Evolutionary conservation across 768 basidiomycete species (phyloP).

Genomic region (Filobasidium floriforme): DNA sequence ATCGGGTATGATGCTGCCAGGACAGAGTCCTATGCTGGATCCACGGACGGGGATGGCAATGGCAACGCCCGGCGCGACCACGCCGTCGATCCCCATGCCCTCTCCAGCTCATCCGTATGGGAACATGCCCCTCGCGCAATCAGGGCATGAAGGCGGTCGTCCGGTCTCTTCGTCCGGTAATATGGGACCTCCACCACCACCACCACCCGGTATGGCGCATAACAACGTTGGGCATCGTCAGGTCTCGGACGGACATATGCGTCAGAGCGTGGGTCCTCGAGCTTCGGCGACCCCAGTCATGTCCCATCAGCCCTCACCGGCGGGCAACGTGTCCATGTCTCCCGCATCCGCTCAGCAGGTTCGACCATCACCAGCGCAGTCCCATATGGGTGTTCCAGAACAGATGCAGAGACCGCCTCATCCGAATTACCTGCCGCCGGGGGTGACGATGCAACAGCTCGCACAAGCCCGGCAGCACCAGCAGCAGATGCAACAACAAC

Average conservation of each 20-base stretch:
- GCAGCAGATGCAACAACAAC: constrained; percentile 9
- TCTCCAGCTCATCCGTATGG: not conserved
- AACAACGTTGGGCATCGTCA: not conserved
- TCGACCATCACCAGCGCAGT: not conserved
- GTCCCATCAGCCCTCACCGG: not conserved
- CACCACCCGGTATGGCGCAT: not conserved
- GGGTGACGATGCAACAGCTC: constrained; percentile 5
- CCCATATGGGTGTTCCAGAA: not conserved
- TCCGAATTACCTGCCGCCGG: not conserved
- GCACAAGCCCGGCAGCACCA: not conserved
- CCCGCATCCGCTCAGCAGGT: not conserved
- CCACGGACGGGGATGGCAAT: not conserved
- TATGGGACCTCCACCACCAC: constrained; percentile 16
- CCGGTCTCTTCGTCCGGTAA: constrained; percentile 1
- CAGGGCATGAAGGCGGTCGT: not conserved
- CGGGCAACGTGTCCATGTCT: constrained; percentile 1
- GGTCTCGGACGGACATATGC: constrained; percentile 7
- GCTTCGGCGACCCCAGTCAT: not conserved
- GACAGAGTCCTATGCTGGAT: not conserved
- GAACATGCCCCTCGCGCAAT: not conserved
- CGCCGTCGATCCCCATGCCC: not conserved
- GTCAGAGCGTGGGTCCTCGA: not conserved
- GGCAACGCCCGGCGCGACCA: not conserved
- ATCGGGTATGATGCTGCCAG: no score
- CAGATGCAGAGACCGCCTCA: not conserved